Percentiles rank a stretch among this genome's conserved stretches.
These are phyloP conservation scores for Glutinoglossum americanum DNA, from an alignment of 495 filamentous ascomycete species.

Conservation along the genomic window DNA sequence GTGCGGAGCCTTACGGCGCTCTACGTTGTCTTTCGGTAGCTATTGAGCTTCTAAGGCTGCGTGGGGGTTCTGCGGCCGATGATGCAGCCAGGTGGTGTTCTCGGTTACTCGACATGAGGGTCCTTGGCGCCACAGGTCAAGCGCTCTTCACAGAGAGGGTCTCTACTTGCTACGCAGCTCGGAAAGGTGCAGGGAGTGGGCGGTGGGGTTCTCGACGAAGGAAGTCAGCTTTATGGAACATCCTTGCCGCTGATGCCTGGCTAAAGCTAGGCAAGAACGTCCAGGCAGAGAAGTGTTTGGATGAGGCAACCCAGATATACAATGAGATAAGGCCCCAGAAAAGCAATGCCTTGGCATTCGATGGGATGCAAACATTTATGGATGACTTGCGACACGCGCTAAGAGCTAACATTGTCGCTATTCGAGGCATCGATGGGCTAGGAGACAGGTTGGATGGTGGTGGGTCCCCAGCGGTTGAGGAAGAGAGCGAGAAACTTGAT, in stretches of 20 bases:
- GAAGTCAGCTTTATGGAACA: slow-evolving; percentile 80
- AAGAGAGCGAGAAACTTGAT: slow-evolving; percentile 35
- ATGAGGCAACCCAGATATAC: slow-evolving; percentile 50
- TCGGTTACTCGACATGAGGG: slow-evolving; percentile 50
- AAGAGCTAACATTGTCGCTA: slow-evolving; percentile 25
- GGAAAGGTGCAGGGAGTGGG: slow-evolving; percentile 38
- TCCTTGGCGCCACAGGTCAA: slow-evolving; percentile 52
- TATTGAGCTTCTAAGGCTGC: slow-evolving; percentile 57
- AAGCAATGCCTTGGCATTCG: slow-evolving; percentile 33
- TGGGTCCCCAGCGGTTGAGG: slow-evolving; percentile 24
- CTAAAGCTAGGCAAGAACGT: slow-evolving; percentile 42
- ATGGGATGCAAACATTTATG: slow-evolving; percentile 35
- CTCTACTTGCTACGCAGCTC: slow-evolving; percentile 59
- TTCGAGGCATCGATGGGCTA: slow-evolving; percentile 20
- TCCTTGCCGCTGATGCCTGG: slow-evolving; percentile 70
- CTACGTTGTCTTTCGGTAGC: slow-evolving; percentile 55
- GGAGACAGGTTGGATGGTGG: slow-evolving; percentile 17
- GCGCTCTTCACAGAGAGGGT: slow-evolving; percentile 68
- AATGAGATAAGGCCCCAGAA: slow-evolving; percentile 25
- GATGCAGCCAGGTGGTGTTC: slow-evolving; percentile 74
- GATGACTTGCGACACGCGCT: slow-evolving; percentile 36
- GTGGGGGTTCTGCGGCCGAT: slow-evolving; percentile 60
- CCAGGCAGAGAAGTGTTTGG: slow-evolving; percentile 48
- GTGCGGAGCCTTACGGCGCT: slow-evolving; percentile 48
- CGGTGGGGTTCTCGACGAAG: slow-evolving; percentile 46